Base-by-base conservation (phyloP, 1,284 basidiomycete genomes). In the Ceratobasidium sp. region DNA sequence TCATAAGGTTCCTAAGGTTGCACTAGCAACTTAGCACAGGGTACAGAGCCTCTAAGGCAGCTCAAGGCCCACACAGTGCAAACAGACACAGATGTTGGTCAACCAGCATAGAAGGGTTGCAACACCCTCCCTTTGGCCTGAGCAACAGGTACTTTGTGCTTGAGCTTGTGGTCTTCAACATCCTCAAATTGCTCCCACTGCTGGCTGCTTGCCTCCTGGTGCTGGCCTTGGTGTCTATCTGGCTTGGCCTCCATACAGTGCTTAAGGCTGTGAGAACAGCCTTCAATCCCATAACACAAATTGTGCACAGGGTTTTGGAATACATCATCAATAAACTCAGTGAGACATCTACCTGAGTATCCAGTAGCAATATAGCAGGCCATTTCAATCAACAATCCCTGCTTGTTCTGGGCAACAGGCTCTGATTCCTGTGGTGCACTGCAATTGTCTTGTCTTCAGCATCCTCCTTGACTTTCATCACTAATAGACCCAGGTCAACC, bases 361-460 rank as follows among this genome's bases (percentile, higher is more conserved):
- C 53, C 53, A 38, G 34, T 55, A 7, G 53, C 53, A 38, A 55
- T 55, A 22, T 55, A 55, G 22, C 40, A 32, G n/a, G 53, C 53
- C 53, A 55, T 55, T 32, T 22, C 53, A n/a, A 55, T 22, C 25
- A 7, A 27, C 20, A 50, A 27, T 22, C 7, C 45, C 8, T n/a
- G 45, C 6, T 47, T 47, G 17, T 22, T 12, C 47, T 50, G 12
- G 20, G 20, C 22, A 8, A 27, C n/a, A n/a, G n/a, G n/a, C n/a
- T n/a, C n/a, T n/a, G n/a, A n/a, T n/a, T n/a, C n/a, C n/a, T n/a
- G n/a, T n/a, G n/a, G n/a, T n/a, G n/a, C n/a, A n/a, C n/a, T n/a
- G n/a, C n/a, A n/a, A n/a, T 40, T 3, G 4, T 13, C 34, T 47
- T 31, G 40, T 31, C 42, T n/a, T 56, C 54, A n/a, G 25, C 34